Evolutionary conservation across 257 asterid species (phyloP), one percentile per base, ranked within the genome.

Genomic region (Gentiana dahurica): DNA sequence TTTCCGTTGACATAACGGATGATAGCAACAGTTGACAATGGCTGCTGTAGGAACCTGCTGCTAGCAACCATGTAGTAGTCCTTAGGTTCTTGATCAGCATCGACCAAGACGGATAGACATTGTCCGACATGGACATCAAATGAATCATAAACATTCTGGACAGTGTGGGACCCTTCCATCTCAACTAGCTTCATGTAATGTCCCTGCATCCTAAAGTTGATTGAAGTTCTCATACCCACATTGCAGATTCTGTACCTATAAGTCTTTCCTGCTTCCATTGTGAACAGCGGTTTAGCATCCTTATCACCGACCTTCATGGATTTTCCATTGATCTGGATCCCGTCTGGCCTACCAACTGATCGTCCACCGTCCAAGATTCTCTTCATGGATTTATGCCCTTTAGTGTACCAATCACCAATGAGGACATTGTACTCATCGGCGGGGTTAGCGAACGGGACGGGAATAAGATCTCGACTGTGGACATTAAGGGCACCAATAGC

Each of bases 331-430:
- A 84, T 84, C 39, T 78, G 8, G 41, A 84, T 55, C 0, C 85
- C 83, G 4, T 73, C 69, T 0, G 89, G 85, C 6, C 73, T 58
- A 0, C 77, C 89, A 0, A 81, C 45, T 2, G 73, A 24, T 1
- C 61, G 62, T 1, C 94, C 89, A 3, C 49, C 36, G 10, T 81
- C 86, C 51, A 84, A 52, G 8, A 44, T 4, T 57, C 9, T 71
- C 71, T 53, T 79, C 71, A 79, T 49, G 5, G 77, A 10, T 13
- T 51, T 50, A 11, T 81, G 91, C 49, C 74, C 55, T 41, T 73
- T 75, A 3, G 68, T 71, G 71, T 79, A 85, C 94, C 94, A 85
- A 53, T 85, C 91, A 0, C 94, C 87, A 1, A 71, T 72, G n/a
- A 79, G 49, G 35, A 85, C 71, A 2, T 57, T 46, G 12, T 45